phyloP scores from a whole-genome alignment of 2,329 filamentous ascomycete genomes.

The Aureobasidium leucospermi region DNA sequence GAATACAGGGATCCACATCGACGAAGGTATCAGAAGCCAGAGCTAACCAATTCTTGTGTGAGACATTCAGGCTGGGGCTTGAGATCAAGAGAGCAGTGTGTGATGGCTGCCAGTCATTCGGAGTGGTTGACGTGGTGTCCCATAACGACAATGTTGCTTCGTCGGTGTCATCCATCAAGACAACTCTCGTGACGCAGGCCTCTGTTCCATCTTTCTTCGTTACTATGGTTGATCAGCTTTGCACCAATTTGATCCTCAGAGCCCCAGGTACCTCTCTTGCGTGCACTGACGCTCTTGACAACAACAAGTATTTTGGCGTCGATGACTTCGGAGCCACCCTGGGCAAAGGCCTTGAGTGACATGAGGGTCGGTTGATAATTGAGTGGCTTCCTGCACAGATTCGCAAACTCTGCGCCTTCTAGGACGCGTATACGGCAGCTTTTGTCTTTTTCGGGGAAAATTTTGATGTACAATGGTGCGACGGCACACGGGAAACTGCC shows the following conservation, averaged over 20 bases:
- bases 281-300: slow-evolving; percentile 49
- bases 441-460: slow-evolving; percentile 51
- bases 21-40: slow-evolving; percentile 42
- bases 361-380: slow-evolving; percentile 42
- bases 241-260: background rate
- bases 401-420: slow-evolving; percentile 38
- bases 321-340: slow-evolving; percentile 47
- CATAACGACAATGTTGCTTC: slow-evolving; percentile 49
- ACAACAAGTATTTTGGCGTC: slow-evolving; percentile 49
- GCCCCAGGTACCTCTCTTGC: slow-evolving; percentile 36
- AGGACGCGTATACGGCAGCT: slow-evolving; percentile 49
- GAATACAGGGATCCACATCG: slow-evolving; percentile 48
- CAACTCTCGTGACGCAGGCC: slow-evolving; percentile 43
- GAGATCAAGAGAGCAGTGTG: slow-evolving; percentile 46
- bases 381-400: slow-evolving; percentile 41
- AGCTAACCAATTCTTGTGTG: slow-evolving; percentile 17
- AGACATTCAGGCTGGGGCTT: slow-evolving; percentile 35
- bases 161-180: slow-evolving; percentile 52
- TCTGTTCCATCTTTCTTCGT: slow-evolving; percentile 40
- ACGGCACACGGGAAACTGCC: slow-evolving; percentile 33
- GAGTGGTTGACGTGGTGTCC: slow-evolving; percentile 37
- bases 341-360: slow-evolving; percentile 49
- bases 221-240: slow-evolving; percentile 27
- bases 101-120: slow-evolving; percentile 39
- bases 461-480: slow-evolving; percentile 46